These are phyloP conservation scores for Penicillium maclennaniae DNA, from an alignment of 495 filamentous ascomycete genomes.

Conservation along the genomic window DNA sequence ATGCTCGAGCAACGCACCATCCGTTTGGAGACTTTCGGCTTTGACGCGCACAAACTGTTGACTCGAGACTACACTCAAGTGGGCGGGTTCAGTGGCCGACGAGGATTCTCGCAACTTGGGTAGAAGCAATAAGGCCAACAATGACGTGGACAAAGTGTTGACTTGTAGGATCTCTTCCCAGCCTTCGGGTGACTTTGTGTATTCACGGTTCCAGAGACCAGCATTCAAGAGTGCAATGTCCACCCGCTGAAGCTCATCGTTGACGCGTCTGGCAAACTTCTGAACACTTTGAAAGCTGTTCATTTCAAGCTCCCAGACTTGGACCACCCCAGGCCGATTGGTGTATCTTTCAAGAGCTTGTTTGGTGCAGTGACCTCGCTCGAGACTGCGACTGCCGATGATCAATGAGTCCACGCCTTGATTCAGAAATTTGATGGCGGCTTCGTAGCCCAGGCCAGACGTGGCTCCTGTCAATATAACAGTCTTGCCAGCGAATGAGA, in stretches of 20 bases:
- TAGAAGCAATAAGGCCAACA: conserved; percentile 54
- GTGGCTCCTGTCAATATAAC: conserved; percentile 57
- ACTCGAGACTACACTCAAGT: conserved; percentile 41
- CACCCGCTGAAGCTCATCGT: conserved; percentile 33
- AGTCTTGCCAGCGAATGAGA: conserved; percentile 45
- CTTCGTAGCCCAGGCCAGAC: conserved; percentile 47
- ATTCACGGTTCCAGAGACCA: conserved; percentile 39
- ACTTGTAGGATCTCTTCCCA: conserved; percentile 56
- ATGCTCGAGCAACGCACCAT: conserved; percentile 30
- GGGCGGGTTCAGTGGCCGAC: conserved; percentile 24
- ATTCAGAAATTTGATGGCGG: conserved; percentile 44
- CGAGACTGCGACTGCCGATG: conserved; percentile 38
- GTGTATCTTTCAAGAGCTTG: conserved; percentile 44
- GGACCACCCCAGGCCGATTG: conserved; percentile 35
- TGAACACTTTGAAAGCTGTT: conserved; percentile 46
- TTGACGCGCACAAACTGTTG: conserved; percentile 39
- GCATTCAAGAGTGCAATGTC: conserved; percentile 48
- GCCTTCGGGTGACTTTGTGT: conserved; percentile 36
- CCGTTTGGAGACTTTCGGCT: conserved; percentile 29
- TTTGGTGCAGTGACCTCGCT: conserved; percentile 46
- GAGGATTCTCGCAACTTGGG: conserved; percentile 39
- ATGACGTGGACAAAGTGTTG: conserved; percentile 54
- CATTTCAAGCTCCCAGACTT: conserved; percentile 56
- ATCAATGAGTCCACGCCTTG: conserved; percentile 40
- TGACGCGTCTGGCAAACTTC: conserved; percentile 40